Evolutionary conservation across 108 stramenopile genomes (phyloP), one percentile per base, ranked within the genome.

Genomic region (Chaetoceros muelleri): DNA sequence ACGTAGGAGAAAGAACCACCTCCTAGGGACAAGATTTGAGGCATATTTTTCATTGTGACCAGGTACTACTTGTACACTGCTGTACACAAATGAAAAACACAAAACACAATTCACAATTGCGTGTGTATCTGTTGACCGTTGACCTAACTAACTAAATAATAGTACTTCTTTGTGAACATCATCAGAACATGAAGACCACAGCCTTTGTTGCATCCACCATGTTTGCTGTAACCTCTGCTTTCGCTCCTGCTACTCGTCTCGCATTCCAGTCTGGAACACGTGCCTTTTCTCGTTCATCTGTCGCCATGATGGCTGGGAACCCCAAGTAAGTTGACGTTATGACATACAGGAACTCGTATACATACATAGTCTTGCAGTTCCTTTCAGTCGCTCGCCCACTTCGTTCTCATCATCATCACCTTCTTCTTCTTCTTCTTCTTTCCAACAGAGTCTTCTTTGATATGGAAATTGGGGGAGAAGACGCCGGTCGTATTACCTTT

Each of bases 391-490:
- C 24, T 24, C 3, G 23, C 52, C 25, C 2, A 16, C 7, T 24
- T 24, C 10, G 19, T n/a, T 57, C 18, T 21, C 50, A 44, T 18
- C 28, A 48, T 16, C 58, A 58, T 45, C 25, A 3, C 60, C n/a
- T 44, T 57, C 49, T 55, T 23, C 24, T 57, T 21, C 7, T 48
- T 20, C 2, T 20, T 58, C 13, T 29, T 28, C 21, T 7, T 47
- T 27, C 48, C 10, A 24, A 59, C 52, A 28, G 20, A 73, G 91
- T 93, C n/a, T 95, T 68, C 74, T 95, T 95, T 54, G 94, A 95
- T 52, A 90, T 95, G 82, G 83, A 82, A 75, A 83, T 95, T 44
- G 94, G 90, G 46, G 96, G 94, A 46, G 64, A 90, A 64, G 67
- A 75, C 1, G 84, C 71, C 8, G 98, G 96, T 5, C 71, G 96